Conservation (phyloP, 768 basidiomycete species). For the Boletellus ananiceps region DNA sequence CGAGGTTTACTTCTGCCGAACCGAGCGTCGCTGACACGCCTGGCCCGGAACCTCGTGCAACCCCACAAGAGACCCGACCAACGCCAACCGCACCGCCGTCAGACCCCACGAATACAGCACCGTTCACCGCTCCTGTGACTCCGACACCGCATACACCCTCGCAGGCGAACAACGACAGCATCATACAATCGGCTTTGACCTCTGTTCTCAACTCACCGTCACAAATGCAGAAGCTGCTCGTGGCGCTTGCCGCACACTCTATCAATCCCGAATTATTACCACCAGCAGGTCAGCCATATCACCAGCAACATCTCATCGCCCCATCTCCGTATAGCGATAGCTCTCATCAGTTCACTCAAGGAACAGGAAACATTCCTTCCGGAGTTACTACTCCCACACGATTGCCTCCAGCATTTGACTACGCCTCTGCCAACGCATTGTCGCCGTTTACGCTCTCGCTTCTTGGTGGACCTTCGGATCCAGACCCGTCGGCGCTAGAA, state of each 20-base stretch:
- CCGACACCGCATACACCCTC: conserved; percentile 3
- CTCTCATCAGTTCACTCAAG: conserved; percentile 10
- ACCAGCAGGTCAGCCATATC: conserved; percentile 13
- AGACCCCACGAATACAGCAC: conserved; percentile 9
- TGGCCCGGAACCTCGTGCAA: conserved; percentile 8
- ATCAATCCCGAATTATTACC: conserved; percentile 23
- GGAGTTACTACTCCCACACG: conserved; percentile 10
- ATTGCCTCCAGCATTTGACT: conserved; percentile 19
- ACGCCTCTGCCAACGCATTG: conserved; percentile 18
- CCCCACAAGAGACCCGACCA: conserved; percentile 15
- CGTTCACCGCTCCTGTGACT: conserved; percentile 7
- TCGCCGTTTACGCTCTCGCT: conserved; percentile 24
- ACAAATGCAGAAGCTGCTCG: conserved; percentile 57
- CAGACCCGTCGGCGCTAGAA: conserved; percentile 32
- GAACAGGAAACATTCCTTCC: background rate
- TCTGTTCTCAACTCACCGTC: conserved; percentile 46
- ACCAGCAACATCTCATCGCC: conserved; percentile 25
- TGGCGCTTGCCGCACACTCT: conserved; percentile 34
- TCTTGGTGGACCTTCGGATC: conserved; percentile 23
- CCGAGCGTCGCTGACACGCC: conserved; percentile 16
- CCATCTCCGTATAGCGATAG: conserved; percentile 26
- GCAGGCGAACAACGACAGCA: conserved; percentile 37
- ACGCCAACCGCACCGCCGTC: conserved; percentile 10
- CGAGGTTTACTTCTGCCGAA: conserved; percentile 28
- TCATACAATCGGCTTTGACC: conserved; percentile 48